Evolutionary conservation across 2,329 filamentous ascomycete genomes (phyloP).

Genomic region (Peltaster fructicola): DNA sequence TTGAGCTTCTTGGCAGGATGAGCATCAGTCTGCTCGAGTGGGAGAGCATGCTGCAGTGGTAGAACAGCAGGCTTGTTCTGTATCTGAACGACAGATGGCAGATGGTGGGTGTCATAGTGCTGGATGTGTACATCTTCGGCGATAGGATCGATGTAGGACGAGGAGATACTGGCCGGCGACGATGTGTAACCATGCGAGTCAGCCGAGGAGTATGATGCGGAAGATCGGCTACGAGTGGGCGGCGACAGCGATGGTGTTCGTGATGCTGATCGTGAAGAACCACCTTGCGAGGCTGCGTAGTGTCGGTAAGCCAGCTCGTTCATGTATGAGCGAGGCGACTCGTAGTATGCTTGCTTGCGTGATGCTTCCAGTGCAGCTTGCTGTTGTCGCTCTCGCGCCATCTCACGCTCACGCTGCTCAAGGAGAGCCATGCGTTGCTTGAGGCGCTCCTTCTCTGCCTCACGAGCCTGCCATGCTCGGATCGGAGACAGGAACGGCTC

Average conservation of each 20-base stretch:
- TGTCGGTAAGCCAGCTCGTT: slow-evolving; percentile 13
- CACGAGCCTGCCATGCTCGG: slow-evolving; percentile 39
- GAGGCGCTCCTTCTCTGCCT: slow-evolving; percentile 34
- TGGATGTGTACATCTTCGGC: slow-evolving; percentile 24
- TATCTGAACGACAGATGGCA: slow-evolving; percentile 4
- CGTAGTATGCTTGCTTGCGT: slow-evolving; percentile 20
- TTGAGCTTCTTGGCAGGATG: slow-evolving; percentile 20
- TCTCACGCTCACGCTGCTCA: slow-evolving; percentile 18
- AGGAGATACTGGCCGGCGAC: slow-evolving; percentile 18
- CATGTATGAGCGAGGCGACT: slow-evolving; percentile 18
- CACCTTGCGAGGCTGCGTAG: slow-evolving; percentile 10
- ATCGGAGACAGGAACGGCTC: slow-evolving; percentile 80
- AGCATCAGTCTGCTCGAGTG: slow-evolving; percentile 14
- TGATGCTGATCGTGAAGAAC: slow-evolving; percentile 22
- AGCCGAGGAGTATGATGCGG: slow-evolving; percentile 18
- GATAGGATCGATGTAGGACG: slow-evolving; percentile 14
- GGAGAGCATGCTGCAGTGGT: slow-evolving; percentile 7
- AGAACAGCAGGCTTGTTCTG: slow-evolving; percentile 10
- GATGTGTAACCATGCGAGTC: slow-evolving; percentile 16
- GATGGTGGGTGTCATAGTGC: slow-evolving; percentile 13
- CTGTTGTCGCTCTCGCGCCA: slow-evolving; percentile 22
- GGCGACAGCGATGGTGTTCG: slow-evolving; percentile 32
- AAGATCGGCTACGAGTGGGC: slow-evolving; percentile 23
- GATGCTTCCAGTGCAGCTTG: slow-evolving; percentile 12
- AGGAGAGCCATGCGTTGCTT: slow-evolving; percentile 21